A percentile compares a stretch with the other conserved stretches of the same genome.
Conservation (phyloP, 257 asterid genomes). For the Buddleja alternifolia region DNA sequence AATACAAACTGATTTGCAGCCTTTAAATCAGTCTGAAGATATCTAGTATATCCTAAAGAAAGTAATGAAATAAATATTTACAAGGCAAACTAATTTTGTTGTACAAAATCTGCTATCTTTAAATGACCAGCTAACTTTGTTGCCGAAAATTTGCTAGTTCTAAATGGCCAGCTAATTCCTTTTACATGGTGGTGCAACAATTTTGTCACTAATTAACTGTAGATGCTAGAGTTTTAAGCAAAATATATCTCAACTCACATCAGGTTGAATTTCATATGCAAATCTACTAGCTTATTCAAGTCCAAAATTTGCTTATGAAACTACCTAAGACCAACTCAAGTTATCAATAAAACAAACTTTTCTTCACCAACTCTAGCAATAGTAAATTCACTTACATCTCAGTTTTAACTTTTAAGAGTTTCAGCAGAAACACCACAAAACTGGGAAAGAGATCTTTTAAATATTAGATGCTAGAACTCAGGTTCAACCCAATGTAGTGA, state of each 20-base stretch:
- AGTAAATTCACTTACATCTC: not conserved
- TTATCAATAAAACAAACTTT: constrained; percentile 6
- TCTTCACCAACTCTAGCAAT: not conserved
- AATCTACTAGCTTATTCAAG: not conserved
- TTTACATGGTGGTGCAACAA: too few relatives aligned
- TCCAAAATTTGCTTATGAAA: not conserved
- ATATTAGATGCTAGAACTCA: not conserved
- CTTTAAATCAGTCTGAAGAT: too few relatives aligned
- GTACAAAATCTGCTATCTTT: too few relatives aligned
- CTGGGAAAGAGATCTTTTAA: not conserved
- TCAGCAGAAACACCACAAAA: constrained; percentile 8
- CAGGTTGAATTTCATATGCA: constrained; percentile 14
- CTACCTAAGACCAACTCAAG: not conserved
- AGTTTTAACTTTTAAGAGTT: constrained; percentile 1
- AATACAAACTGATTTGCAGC: too few relatives aligned
- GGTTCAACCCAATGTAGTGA: constrained; percentile 10
- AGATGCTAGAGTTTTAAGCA: constrained; percentile 21
- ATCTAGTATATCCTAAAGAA: too few relatives aligned
- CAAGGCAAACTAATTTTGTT: too few relatives aligned
- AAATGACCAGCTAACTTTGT: too few relatives aligned
- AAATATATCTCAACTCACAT: constrained; percentile 3
- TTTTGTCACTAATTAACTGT: constrained; percentile 12
- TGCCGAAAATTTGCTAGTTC: too few relatives aligned
- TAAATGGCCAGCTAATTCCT: too few relatives aligned
- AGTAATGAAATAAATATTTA: too few relatives aligned